These are phyloP conservation scores for Pythium utonaiense DNA, from an alignment of 352 stramenopile species.

Conservation along the genomic window DNA sequence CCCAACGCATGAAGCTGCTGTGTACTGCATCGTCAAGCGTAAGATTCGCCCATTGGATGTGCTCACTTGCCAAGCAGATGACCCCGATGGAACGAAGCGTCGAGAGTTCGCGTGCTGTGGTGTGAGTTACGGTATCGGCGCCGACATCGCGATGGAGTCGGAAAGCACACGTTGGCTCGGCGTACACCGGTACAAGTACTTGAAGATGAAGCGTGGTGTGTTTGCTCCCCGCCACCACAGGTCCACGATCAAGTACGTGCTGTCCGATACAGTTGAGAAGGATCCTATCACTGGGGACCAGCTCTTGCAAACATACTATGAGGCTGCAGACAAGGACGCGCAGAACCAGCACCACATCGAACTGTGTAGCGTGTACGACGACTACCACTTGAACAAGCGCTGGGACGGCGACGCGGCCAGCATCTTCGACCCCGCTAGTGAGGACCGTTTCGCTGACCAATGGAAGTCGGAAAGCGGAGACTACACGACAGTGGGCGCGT, in stretches of 20 bases:
- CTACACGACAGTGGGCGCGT: slow-evolving; percentile 56
- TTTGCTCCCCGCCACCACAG: slow-evolving; percentile 48
- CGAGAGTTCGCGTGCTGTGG: slow-evolving; percentile 75
- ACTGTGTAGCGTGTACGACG: slow-evolving; percentile 71
- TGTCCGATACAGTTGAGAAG: slow-evolving; percentile 46
- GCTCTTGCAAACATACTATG: slow-evolving; percentile 66
- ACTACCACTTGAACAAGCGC: slow-evolving; percentile 42
- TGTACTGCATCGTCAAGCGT: slow-evolving; percentile 80
- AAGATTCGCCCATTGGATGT: slow-evolving; percentile 80
- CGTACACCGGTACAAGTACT: slow-evolving; percentile 66
- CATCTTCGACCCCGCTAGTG: slow-evolving; percentile 57
- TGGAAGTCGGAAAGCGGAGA: slow-evolving; percentile 49
- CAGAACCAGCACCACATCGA: slow-evolving; percentile 72
- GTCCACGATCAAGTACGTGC: slow-evolving; percentile 68
- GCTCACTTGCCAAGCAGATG: slow-evolving; percentile 47
- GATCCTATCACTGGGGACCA: slow-evolving; percentile 48
- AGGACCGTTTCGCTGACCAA: slow-evolving; percentile 50
- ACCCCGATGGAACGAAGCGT: slow-evolving; percentile 39
- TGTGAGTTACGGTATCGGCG: slow-evolving; percentile 70
- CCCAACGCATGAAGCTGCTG: slow-evolving; percentile 53
- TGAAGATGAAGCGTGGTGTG: slow-evolving; percentile 67
- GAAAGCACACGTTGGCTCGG: slow-evolving; percentile 66
- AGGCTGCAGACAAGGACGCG: slow-evolving; percentile 55
- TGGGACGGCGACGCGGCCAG: slow-evolving; percentile 58
- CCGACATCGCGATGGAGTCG: slow-evolving; percentile 72